Evolutionary conservation across 2,329 filamentous ascomycete species (phyloP), one percentile per base, ranked within the genome.

Genomic region (Fusarium circinatum): DNA sequence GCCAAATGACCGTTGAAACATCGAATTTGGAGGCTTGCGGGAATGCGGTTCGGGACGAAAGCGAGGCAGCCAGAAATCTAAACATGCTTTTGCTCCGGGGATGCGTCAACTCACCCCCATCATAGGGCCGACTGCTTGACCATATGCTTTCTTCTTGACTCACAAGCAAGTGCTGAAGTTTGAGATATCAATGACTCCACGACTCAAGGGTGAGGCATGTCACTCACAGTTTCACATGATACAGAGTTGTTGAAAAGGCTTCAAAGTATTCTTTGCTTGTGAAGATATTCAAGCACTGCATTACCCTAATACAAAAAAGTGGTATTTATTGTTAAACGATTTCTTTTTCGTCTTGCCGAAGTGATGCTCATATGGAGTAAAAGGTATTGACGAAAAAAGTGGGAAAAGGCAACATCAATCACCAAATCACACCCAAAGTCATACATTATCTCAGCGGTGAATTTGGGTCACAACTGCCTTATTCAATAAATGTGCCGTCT

Each of bases 131-230:
- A 74, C 56, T 54, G 18, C 44, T 30, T 49, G 34, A 20, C 45
- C 47, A 34, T 26, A 14, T 44, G 11, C 52, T 59, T 34, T 49
- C 20, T 14, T 20, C 42, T 32, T 26, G 38, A 11, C 24, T 24
- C 34, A 9, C 8, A 39, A 20, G n/a, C 39, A 30, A 18, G 26
- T 30, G 38, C 22, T 30, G 38, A 42, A 45, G 39, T 45, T 56
- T 48, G 41, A 24, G 36, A 32, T 51, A 62, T 62, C 66, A 45
- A 62, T 62, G 56, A 47, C 41, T 48, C 28, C 45, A 49, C 44
- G 62, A 48, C 42, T 52, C 3, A 18, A 41, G 44, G 48, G 34
- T 52, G 58, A 61, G 54, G 58, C 62, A 61, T 74, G 30, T 48
- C 58, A 30, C n/a, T 49, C 26, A 11, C 28, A 49, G 14, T 41